Evolutionary conservation across 352 stramenopile species (phyloP), one percentile per base, ranked within the genome.

Genomic region (Pythium phragmitis): DNA sequence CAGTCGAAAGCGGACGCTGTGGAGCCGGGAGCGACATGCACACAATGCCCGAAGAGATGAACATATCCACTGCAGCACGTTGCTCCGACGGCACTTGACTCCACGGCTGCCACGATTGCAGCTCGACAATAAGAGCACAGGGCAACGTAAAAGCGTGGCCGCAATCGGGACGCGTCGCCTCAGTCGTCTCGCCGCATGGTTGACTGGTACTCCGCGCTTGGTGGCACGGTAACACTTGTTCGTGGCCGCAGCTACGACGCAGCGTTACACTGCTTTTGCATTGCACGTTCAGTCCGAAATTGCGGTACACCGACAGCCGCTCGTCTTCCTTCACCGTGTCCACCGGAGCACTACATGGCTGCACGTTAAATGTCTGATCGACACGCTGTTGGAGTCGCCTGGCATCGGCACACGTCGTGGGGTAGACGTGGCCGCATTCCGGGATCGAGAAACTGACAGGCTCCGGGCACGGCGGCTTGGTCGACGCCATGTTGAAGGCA

Each of bases 401-500:
- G 6, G 60, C 68, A 26, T 88, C 76, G 21, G 58, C 78, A 42
- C 87, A 96, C 12, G 77, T 85, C 8, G 77, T 80, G 3, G 67
- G 61, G 41, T 74, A 79, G 26, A 76, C 56, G 59, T 94, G 87
- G 0, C 87, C 85, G 60, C 87, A 96, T 53, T 90, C 76, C 0
- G 82, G 84, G 57, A 93, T 88, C 5, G 60, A 16, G 39, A 89
- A 69, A 7, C 75, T 60, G 8, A 91, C 74, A 0, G 49, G 33
- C 39, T 89, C 73, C 8, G 57, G 36, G 42, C 87, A 94, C 7
- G 75, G 72, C 5, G 78, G 73, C 7, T 79, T 60, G 13, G 45
- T 70, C 13, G 71, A 57, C 1, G 77, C 73, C 46, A 94, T 74
- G 28, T 89, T 82, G 52, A 96, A 94, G 2, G 87, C 85, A 53